Evolutionary conservation across 129 eudicot species (phyloP).

Genomic region (Lactuca saligna): DNA sequence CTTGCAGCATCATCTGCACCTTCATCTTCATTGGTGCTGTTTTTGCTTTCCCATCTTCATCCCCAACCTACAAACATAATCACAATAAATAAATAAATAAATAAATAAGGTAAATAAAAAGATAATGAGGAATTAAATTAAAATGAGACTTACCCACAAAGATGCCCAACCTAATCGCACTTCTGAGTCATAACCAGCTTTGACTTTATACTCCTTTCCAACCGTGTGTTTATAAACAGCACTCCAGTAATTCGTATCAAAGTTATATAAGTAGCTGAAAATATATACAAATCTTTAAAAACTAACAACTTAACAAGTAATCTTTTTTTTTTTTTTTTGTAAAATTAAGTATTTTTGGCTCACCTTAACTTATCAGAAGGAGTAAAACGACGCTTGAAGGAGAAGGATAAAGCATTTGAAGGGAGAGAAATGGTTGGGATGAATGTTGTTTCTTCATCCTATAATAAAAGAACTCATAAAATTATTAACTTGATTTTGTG

Average conservation of each 20-base stretch:
- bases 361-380: conserved; percentile 71
- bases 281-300: conserved; percentile 3
- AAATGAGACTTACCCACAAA: conserved; percentile 67
- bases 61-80: conserved; percentile 60
- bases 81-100: neutral
- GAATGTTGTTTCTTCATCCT: conserved; percentile 80
- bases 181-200: conserved; percentile 94
- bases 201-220: conserved; percentile 82
- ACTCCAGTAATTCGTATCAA: conserved; percentile 80
- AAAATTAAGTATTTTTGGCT: conserved; percentile 9
- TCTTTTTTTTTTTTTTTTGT: neutral
- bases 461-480: conserved; percentile 27
- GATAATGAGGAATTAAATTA: neutral
- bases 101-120: neutral
- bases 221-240: conserved; percentile 76
- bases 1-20: conserved; percentile 92
- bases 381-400: conserved; percentile 79
- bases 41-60: conserved; percentile 81
- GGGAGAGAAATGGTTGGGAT: conserved; percentile 81
- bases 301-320: neutral
- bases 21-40: conserved; percentile 89
- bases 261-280: conserved; percentile 73
- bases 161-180: conserved; percentile 94
- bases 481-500: neutral
- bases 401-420: conserved; percentile 69